These are phyloP conservation scores for Tephrocybe sp. DNA, from an alignment of 768 basidiomycete species.

Conservation along the genomic window DNA sequence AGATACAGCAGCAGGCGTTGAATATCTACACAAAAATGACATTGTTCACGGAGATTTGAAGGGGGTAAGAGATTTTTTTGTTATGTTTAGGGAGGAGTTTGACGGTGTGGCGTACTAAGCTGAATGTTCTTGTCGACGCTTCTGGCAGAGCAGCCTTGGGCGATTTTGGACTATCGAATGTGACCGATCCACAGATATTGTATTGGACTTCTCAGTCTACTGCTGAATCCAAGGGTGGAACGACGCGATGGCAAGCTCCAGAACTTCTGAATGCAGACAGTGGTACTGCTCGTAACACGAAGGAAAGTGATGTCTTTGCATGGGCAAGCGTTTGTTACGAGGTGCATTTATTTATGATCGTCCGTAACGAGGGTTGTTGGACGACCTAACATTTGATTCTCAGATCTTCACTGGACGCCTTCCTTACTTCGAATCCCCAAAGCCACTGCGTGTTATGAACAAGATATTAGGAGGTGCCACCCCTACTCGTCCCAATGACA, in stretches of 20 bases:
- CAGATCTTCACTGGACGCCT: conserved; percentile 14
- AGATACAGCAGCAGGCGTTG: conserved; percentile 3
- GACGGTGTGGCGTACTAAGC: neutral
- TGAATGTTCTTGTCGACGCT: conserved; percentile 1
- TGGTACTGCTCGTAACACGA: neutral
- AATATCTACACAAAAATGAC: conserved; percentile 4
- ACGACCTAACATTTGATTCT: too few species aligned
- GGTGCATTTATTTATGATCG: neutral
- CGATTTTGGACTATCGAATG: neutral
- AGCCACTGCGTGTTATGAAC: too few species aligned
- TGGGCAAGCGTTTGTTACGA: conserved; percentile 4
- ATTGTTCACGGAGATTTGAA: conserved; percentile 6
- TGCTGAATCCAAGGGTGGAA: neutral
- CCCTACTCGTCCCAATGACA: conserved; percentile 4
- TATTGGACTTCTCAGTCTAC: neutral
- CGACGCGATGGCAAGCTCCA: conserved; percentile 4
- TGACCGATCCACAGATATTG: neutral
- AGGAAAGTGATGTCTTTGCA: conserved; percentile 5
- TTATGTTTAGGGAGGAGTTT: neutral
- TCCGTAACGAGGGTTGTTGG: too few species aligned
- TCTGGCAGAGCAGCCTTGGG: neutral
- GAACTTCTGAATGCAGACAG: neutral
- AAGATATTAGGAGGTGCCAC: conserved; percentile 7
- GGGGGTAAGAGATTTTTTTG: neutral
- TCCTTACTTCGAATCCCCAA: too few species aligned